A percentile compares a stretch with the other conserved stretches of the same genome.
phyloP scores from a whole-genome alignment of 495 filamentous ascomycete species.

The Pseudevernia furfuracea region DNA sequence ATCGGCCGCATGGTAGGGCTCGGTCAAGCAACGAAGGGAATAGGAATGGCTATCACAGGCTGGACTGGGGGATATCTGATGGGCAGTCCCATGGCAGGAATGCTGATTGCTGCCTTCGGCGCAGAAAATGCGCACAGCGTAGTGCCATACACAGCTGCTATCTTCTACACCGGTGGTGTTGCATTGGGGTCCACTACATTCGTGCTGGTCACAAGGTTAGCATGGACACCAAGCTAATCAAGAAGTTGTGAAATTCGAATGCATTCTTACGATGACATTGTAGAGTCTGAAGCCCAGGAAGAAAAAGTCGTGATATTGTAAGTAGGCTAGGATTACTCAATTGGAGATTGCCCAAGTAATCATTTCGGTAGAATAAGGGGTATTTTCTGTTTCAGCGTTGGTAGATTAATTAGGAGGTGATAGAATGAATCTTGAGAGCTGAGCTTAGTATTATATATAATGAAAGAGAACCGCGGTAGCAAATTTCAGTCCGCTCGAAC shows the following conservation, averaged over 20 bases:
- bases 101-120: constrained; percentile 48
- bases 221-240: constrained; percentile 28
- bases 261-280: too few species aligned
- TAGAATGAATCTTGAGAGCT: too few species aligned
- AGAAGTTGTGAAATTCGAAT: constrained; percentile 26
- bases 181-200: constrained; percentile 32
- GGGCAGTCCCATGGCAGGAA: constrained; percentile 54
- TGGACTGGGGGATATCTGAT: constrained; percentile 55
- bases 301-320: too few species aligned
- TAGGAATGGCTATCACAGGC: constrained; percentile 55
- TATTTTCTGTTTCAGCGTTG: too few species aligned
- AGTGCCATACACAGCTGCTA: constrained; percentile 49
- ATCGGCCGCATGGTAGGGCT: constrained; percentile 51
- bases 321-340: too few species aligned
- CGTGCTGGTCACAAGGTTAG: constrained; percentile 28
- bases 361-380: too few species aligned
- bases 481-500: too few species aligned
- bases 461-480: too few species aligned
- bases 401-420: too few species aligned
- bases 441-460: too few species aligned
- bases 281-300: too few species aligned
- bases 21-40: constrained; percentile 45
- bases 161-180: constrained; percentile 48
- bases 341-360: too few species aligned
- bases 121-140: constrained; percentile 38